These are phyloP conservation scores for Pichia thaimueangensis DNA, from an alignment of 805 yeast species.

Conservation along the genomic window DNA sequence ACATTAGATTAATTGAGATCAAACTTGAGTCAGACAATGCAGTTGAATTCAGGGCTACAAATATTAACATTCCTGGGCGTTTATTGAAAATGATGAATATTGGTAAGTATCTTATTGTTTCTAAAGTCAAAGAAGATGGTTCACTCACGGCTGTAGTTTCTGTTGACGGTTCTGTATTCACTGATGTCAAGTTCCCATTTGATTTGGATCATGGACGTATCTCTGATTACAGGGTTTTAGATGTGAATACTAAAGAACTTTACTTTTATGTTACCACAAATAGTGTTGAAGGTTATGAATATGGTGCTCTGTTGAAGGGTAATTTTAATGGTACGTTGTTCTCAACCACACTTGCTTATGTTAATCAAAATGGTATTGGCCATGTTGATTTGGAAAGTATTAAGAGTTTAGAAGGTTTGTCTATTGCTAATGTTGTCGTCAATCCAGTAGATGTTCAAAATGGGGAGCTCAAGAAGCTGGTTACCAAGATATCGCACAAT, in stretches of 20 bases:
- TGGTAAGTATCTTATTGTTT: conserved; percentile 68
- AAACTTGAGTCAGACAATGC: conserved; percentile 35
- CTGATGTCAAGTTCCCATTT: conserved; percentile 75
- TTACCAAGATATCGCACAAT: conserved; percentile 72
- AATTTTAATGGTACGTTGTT: conserved; percentile 89
- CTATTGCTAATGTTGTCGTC: conserved; percentile 62
- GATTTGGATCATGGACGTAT: conserved; percentile 50
- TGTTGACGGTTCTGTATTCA: conserved; percentile 68
- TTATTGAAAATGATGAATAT: too few species aligned
- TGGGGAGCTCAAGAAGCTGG: conserved; percentile 43
- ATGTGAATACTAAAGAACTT: conserved; percentile 62
- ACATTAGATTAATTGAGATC: too few species aligned
- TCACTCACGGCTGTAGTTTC: conserved; percentile 66
- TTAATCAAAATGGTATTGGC: conserved; percentile 67
- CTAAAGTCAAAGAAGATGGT: conserved; percentile 45
- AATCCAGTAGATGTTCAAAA: conserved; percentile 40
- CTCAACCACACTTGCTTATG: conserved; percentile 57
- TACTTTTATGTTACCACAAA: conserved; percentile 78
- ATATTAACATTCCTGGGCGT: too few species aligned
- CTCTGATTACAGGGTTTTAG: conserved; percentile 73
- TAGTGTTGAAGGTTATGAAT: conserved; percentile 45
- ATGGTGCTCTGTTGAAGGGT: conserved; percentile 80
- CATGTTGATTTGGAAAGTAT: conserved; percentile 86
- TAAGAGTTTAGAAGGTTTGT: conserved; percentile 77
- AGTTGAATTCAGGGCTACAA: conserved; percentile 27